phyloP scores from a whole-genome alignment of 768 basidiomycete genomes.

The Candolleomyces eurysporus region DNA sequence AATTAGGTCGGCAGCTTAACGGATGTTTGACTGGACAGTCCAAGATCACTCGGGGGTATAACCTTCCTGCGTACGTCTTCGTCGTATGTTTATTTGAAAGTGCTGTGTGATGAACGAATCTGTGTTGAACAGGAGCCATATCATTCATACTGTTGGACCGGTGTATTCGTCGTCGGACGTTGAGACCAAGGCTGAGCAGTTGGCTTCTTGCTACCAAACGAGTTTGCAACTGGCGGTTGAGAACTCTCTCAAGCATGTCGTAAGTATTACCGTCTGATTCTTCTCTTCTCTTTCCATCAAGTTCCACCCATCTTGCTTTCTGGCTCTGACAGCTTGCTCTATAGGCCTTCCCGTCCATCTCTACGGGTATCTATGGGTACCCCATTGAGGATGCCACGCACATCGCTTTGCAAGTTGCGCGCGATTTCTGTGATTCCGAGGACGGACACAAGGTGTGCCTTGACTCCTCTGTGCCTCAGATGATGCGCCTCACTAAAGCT shows the following conservation, averaged over 20 bases:
- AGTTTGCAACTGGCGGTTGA: constrained; percentile 63
- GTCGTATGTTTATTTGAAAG: neutral
- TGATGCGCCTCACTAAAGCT: neutral
- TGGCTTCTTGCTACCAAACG: constrained; percentile 66
- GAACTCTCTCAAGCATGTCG: constrained; percentile 62
- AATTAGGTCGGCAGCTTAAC: constrained; percentile 55
- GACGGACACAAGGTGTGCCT: constrained; percentile 42
- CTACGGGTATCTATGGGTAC: constrained; percentile 78
- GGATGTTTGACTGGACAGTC: constrained; percentile 73
- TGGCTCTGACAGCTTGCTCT: neutral
- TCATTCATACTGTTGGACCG: constrained; percentile 85
- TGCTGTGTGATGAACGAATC: neutral
- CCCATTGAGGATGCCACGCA: constrained; percentile 72
- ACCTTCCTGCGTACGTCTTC: constrained; percentile 67
- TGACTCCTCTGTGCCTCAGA: neutral
- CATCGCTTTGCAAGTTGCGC: constrained; percentile 59
- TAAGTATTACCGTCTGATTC: constrained; percentile 29
- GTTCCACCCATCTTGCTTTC: neutral
- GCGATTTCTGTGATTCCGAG: constrained; percentile 56
- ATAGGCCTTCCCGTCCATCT: constrained; percentile 80
- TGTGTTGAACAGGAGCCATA: constrained; percentile 47
- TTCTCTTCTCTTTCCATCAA: neutral
- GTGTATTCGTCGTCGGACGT: constrained; percentile 46
- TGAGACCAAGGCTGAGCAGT: constrained; percentile 46
- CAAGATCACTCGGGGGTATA: constrained; percentile 77